A percentile compares a stretch with the other conserved stretches of the same genome.
Conservation (phyloP, 2,329 filamentous ascomycete species). For the Colletotrichum higginsianum region DNA sequence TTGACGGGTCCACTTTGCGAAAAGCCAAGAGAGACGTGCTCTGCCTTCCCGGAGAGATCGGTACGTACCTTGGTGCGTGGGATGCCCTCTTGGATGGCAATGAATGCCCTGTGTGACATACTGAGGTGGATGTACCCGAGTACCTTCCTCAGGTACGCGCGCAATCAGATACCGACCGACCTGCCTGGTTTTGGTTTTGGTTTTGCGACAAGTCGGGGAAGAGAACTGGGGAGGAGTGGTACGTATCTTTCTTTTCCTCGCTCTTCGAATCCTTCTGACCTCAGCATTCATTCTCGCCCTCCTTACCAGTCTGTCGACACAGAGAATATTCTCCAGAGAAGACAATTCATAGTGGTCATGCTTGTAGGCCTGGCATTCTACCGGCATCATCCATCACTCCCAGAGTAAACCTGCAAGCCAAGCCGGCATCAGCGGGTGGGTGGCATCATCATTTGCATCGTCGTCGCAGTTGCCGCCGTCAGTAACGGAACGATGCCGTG, state of each 20-base stretch:
- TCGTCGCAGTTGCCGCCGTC: background rate
- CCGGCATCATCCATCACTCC: constrained; percentile 10
- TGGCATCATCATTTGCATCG: constrained; percentile 7
- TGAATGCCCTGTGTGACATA: background rate
- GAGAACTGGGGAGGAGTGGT: constrained; percentile 4
- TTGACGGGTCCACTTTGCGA: constrained; percentile 8
- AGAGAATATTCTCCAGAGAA: no score
- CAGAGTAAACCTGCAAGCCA: background rate
- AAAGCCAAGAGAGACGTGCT: constrained; percentile 41
- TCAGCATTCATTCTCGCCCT: background rate
- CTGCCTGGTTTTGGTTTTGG: background rate
- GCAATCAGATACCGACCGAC: constrained; percentile 16
- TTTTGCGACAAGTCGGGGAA: constrained; percentile 22
- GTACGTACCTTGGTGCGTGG: constrained; percentile 16
- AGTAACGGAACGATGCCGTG: constrained; percentile 16
- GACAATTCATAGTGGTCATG: no score
- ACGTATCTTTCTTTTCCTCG: background rate
- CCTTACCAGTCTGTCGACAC: background rate
- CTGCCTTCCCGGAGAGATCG: constrained; percentile 37
- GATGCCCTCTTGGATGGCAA: constrained; percentile 1
- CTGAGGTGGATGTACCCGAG: background rate
- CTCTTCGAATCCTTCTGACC: background rate
- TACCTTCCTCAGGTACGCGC: constrained; percentile 16
- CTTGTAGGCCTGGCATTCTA: background rate
- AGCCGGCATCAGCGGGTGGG: background rate